Conservation (phyloP, 177 flowering plant species). For the Vitis hybrid region DNA sequence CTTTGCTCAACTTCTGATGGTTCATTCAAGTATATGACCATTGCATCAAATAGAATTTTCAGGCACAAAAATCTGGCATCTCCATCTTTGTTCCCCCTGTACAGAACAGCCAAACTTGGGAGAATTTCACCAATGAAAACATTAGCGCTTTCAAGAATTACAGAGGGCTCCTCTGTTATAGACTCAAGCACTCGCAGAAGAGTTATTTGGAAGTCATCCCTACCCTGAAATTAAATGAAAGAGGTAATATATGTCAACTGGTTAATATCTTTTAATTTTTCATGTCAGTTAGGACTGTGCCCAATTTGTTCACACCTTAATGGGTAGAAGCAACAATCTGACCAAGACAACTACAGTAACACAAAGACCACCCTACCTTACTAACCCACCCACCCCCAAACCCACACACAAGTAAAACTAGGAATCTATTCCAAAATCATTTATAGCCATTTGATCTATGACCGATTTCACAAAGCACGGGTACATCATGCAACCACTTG, state of each 20-base stretch:
- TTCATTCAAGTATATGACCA: constrained; percentile 71
- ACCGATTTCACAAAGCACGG: neutral
- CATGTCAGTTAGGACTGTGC: neutral
- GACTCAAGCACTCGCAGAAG: constrained; percentile 83
- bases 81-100: constrained; percentile 94
- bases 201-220: constrained; percentile 93
- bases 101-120: constrained; percentile 72
- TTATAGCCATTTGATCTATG: neutral
- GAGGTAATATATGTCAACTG: neutral
- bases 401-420: neutral
- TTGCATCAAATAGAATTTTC: constrained; percentile 78
- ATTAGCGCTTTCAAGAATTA: constrained; percentile 46
- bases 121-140: constrained; percentile 60
- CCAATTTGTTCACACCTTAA: too few relatives aligned
- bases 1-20: constrained; percentile 40
- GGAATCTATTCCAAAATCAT: neutral
- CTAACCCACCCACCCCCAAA: too few relatives aligned
- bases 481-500: neutral
- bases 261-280: neutral
- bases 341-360: too few relatives aligned
- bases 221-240: constrained; percentile 63
- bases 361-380: too few relatives aligned
- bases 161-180: constrained; percentile 65
- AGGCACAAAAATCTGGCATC: constrained; percentile 92
- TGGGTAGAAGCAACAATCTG: too few relatives aligned